A percentile compares a stretch with the other conserved stretches of the same genome.
Conservation (phyloP, 2,329 filamentous ascomycete species). For the Aspergillus pseudotamarii region DNA sequence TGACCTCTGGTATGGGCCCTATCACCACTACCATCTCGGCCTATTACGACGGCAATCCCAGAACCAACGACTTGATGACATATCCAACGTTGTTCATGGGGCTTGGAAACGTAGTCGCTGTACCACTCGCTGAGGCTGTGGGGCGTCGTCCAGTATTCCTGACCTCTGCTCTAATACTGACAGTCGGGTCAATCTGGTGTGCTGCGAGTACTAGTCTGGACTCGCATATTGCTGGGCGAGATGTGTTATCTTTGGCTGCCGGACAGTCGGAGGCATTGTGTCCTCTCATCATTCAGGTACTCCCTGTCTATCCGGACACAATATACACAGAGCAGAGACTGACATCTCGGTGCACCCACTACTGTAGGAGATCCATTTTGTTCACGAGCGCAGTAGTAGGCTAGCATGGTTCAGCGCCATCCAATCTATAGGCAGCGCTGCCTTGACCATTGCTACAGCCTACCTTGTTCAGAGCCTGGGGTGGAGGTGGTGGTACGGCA, state of each 20-base stretch:
- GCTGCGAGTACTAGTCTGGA: not conserved
- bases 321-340: not conserved
- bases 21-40: not conserved
- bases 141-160: not conserved
- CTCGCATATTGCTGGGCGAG: not conserved
- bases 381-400: not conserved
- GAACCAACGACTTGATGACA: not conserved
- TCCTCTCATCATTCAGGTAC: not conserved
- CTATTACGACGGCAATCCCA: not conserved
- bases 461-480: conserved; percentile 15
- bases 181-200: not conserved
- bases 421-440: not conserved
- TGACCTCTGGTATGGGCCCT: not conserved
- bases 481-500: conserved; percentile 20
- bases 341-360: not conserved
- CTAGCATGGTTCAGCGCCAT: not conserved
- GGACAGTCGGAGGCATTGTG: not conserved
- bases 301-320: too few relatives aligned
- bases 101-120: not conserved
- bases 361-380: not conserved
- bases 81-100: not conserved
- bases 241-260: not conserved
- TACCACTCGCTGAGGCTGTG: not conserved
- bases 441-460: not conserved
- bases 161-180: not conserved